phyloP scores from a whole-genome alignment of 2,329 filamentous ascomycete genomes.

The Rhexocercosporidium sp. region DNA sequence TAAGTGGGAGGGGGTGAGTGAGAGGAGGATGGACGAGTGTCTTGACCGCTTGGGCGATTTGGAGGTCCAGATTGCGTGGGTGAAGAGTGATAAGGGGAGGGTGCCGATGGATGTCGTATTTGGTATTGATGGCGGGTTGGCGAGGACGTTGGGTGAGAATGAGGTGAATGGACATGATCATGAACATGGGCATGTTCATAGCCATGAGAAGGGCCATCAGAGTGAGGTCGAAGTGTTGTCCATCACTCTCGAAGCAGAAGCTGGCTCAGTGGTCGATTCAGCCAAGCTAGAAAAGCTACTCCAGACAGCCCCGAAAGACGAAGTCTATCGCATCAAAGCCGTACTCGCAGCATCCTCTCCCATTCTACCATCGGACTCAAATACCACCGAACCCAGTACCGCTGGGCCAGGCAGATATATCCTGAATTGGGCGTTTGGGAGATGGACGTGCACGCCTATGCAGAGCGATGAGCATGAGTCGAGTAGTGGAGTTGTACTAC shows the following conservation, averaged over 20 bases:
- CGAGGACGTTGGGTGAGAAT: constrained; percentile 56
- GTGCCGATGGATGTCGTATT: constrained; percentile 82
- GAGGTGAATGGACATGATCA: constrained; percentile 47
- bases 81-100: constrained; percentile 82
- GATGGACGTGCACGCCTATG: constrained; percentile 85
- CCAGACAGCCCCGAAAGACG: constrained; percentile 80
- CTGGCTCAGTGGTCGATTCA: constrained; percentile 53
- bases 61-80: constrained; percentile 71
- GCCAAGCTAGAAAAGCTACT: constrained; percentile 72
- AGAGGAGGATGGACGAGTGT: constrained; percentile 66
- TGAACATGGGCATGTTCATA: constrained; percentile 45
- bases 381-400: constrained; percentile 39
- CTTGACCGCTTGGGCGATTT: constrained; percentile 70
- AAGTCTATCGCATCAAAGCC: constrained; percentile 94
- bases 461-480: constrained; percentile 58
- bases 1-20: constrained; percentile 71
- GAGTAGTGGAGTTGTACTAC: constrained; percentile 59
- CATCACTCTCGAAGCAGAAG: constrained; percentile 64
- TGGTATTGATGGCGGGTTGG: constrained; percentile 84
- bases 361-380: constrained; percentile 58
- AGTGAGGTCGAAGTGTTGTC: constrained; percentile 91
- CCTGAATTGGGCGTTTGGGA: constrained; percentile 96
- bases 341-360: constrained; percentile 55
- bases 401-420: constrained; percentile 69
- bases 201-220: constrained; percentile 65